phyloP scores from a whole-genome alignment of 2,329 filamentous ascomycete species.

The Sporothrix globosa region DNA sequence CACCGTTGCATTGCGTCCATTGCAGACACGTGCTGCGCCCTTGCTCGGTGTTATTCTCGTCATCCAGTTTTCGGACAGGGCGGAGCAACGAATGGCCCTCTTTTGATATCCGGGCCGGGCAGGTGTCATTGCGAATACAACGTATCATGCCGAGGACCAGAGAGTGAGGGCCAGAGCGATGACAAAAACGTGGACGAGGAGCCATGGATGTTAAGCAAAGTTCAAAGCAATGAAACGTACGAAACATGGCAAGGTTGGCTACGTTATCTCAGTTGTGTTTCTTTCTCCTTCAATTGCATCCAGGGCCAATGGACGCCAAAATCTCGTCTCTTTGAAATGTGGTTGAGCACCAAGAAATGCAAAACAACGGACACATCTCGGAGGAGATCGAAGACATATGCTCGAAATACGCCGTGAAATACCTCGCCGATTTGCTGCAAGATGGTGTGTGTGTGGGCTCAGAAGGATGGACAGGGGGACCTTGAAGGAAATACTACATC shows the following conservation, averaged over 20 bases:
- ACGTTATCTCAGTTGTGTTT: no score
- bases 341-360: no score
- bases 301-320: no score
- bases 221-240: no score
- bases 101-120: neutral
- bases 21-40: constrained; percentile 17
- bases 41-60: neutral
- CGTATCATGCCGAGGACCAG: neutral
- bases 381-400: no score
- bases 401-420: neutral
- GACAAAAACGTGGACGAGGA: no score
- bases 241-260: no score
- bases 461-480: neutral
- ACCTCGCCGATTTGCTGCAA: neutral
- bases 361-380: no score
- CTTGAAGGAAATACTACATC: neutral
- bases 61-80: neutral
- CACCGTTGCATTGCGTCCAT: constrained; percentile 4
- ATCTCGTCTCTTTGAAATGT: no score
- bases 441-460: constrained; percentile 14
- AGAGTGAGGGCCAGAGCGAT: no score
- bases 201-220: no score
- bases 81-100: constrained; percentile 1
- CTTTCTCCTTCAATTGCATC: no score
- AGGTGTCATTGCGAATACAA: neutral